A percentile compares a stretch with the other conserved stretches of the same genome.
Conservation (phyloP, 1,284 basidiomycete species). For the Marasmius fiardii region DNA sequence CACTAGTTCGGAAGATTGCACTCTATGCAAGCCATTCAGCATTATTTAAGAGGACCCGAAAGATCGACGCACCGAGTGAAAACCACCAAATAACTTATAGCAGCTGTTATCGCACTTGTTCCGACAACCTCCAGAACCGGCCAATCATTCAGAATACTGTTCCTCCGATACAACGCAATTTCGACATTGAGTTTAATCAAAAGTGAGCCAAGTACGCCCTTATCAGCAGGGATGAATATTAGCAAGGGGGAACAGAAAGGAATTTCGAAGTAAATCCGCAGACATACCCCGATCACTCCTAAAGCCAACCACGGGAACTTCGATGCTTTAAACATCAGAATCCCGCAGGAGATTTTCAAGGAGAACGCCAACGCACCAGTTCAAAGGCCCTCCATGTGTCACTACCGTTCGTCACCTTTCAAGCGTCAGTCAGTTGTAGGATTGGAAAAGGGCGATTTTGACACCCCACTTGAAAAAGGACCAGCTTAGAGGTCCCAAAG, state of each 20-base stretch:
- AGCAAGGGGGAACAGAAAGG: background rate
- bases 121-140: conserved; percentile 64
- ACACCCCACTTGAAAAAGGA: conserved; percentile 54
- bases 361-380: conserved; percentile 38
- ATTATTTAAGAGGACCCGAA: background rate
- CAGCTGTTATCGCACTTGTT: conserved; percentile 61
- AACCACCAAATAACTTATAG: conserved; percentile 63
- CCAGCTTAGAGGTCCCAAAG: conserved; percentile 72
- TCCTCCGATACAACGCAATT: conserved; percentile 56
- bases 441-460: background rate
- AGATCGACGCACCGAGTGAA: conserved; percentile 41
- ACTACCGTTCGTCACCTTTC: conserved; percentile 54
- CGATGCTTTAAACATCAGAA: background rate
- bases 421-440: background rate
- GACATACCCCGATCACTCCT: conserved; percentile 54
- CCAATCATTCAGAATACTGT: conserved; percentile 54
- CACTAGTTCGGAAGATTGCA: conserved; percentile 68
- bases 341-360: background rate
- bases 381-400: conserved; percentile 72
- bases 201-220: conserved; percentile 64
- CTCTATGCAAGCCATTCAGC: conserved; percentile 31
- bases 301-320: conserved; percentile 67
- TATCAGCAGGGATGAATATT: background rate
- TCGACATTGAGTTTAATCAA: conserved; percentile 65
- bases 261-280: background rate